Conservation (phyloP, 1,139 yeast genomes). For the Yamadazyma jaroonii region DNA sequence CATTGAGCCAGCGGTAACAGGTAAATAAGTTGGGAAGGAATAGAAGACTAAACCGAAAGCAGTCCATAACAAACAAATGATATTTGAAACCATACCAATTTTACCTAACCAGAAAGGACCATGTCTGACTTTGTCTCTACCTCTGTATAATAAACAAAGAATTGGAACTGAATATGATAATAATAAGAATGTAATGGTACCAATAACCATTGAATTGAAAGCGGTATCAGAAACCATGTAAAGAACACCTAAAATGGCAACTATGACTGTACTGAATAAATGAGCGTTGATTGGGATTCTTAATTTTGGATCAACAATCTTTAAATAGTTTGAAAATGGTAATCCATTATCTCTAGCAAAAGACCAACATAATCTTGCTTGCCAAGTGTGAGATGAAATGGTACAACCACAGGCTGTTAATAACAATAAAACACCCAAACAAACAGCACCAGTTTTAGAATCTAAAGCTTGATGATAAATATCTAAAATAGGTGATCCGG, state of each 20-base stretch:
- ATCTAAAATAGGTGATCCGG: constrained; percentile 44
- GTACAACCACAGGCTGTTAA: constrained; percentile 42
- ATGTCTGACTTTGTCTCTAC: constrained; percentile 57
- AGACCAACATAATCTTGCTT: constrained; percentile 73
- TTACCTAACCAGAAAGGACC: constrained; percentile 67
- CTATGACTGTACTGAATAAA: constrained; percentile 36
- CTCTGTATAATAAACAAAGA: constrained; percentile 51
- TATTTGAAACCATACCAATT: constrained; percentile 54
- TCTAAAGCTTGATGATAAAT: constrained; percentile 38
- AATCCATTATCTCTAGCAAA: constrained; percentile 67
- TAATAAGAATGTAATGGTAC: constrained; percentile 43
- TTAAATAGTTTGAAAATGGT: constrained; percentile 41
- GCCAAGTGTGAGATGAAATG: constrained; percentile 45
- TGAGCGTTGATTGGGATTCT: constrained; percentile 48
- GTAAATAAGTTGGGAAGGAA: constrained; percentile 66
- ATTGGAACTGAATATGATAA: constrained; percentile 43
- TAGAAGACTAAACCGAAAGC: constrained; percentile 59
- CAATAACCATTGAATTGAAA: constrained; percentile 45
- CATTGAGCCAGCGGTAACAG: constrained; percentile 61
- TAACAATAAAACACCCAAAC: constrained; percentile 32
- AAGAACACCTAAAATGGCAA: constrained; percentile 40
- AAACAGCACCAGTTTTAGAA: constrained; percentile 36
- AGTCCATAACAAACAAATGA: constrained; percentile 57
- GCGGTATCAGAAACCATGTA: constrained; percentile 44
- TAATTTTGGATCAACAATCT: constrained; percentile 39